Base-by-base conservation (phyloP, 1,284 basidiomycete species). In the Puccinia triticina region DNA sequence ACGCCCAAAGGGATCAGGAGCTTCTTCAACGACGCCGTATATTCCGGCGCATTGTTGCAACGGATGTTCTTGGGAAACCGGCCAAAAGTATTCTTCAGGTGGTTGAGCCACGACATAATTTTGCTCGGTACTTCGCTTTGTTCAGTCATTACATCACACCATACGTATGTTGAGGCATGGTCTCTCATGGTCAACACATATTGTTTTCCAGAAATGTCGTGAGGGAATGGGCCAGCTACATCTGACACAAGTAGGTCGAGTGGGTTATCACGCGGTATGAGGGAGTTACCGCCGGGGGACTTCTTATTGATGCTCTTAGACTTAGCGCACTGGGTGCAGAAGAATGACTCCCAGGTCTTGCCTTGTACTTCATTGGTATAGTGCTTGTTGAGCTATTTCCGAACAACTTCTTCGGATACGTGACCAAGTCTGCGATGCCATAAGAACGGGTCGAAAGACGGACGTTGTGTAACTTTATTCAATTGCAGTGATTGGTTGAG, bases 41-140 rank as follows among this genome's bases (percentile, higher is more conserved):
- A 75, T 43, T 75, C 73, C 8, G 53, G 26, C 18, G 73, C 73
- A 12, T 75, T 75, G 34, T 75, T 53, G 18, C 46, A 53, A 16
- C 73, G 23, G 2, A 75, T 8, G 8, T 43, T 3, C 10, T 37
- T 43, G 0, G 73, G 73, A 21, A 40, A 59, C 10, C 50, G 40
- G 0, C 53, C 34, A 11, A 57, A 26, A 3, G 10, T 26, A 21
- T 57, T 75, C 7, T 57, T 40, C 21, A 75, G 16, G 11, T 57
- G 55, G 26, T 40, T 0, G 3, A 75, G 4, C 73, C 73, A 75
- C 0, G 7, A 1, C 34, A 75, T 75, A 5, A 75, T 75, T 18
- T 75, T 75, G 5, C 5, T 32, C 1, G 73, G 73, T 0, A 59
- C 53, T 40, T 75, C 29, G 2, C 18, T 8, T 7, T 26, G 40